Evolutionary conservation across 2,329 filamentous ascomycete genomes (phyloP).

Genomic region (Xylaria sp.): DNA sequence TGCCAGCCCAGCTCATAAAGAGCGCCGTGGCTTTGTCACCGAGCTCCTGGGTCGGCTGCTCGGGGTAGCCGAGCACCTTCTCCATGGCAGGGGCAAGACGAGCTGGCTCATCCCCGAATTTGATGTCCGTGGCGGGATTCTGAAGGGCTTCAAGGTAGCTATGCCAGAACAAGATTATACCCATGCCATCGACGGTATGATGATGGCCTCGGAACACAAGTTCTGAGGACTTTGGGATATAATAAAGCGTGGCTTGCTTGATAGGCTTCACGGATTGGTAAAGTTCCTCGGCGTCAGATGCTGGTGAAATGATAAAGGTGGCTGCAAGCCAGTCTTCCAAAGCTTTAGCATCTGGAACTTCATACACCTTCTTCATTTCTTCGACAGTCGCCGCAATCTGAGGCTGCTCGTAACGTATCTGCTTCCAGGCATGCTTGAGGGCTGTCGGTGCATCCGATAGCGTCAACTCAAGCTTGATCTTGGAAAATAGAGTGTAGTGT

Average conservation of each 20-base stretch:
- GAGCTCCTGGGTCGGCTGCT: constrained; percentile 22
- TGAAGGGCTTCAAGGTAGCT: constrained; percentile 30
- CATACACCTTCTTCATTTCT: constrained; percentile 31
- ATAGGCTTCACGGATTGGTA: constrained; percentile 22
- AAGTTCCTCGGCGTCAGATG: constrained; percentile 27
- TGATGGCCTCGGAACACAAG: constrained; percentile 35
- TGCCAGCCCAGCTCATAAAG: constrained; percentile 24
- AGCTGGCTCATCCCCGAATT: constrained; percentile 27
- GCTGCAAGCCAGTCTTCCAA: constrained; percentile 30
- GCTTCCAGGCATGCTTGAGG: constrained; percentile 37
- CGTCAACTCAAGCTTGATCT: constrained; percentile 21
- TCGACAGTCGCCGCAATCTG: constrained; percentile 32
- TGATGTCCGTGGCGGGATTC: constrained; percentile 20
- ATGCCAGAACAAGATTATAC: constrained; percentile 33
- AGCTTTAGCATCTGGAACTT: constrained; percentile 32
- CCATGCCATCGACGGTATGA: constrained; percentile 34
- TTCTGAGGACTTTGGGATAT: constrained; percentile 31
- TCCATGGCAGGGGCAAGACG: constrained; percentile 26
- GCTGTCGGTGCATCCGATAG: constrained; percentile 13
- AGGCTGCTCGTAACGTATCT: constrained; percentile 35
- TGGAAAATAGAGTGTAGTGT: constrained; percentile 30
- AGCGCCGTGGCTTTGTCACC: constrained; percentile 19
- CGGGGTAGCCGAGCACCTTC: constrained; percentile 21
- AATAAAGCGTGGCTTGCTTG: constrained; percentile 32
- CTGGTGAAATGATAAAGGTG: constrained; percentile 28